Evolutionary conservation across 2,329 filamentous ascomycete species (phyloP).

Genomic region (Nigrospora osmanthi): DNA sequence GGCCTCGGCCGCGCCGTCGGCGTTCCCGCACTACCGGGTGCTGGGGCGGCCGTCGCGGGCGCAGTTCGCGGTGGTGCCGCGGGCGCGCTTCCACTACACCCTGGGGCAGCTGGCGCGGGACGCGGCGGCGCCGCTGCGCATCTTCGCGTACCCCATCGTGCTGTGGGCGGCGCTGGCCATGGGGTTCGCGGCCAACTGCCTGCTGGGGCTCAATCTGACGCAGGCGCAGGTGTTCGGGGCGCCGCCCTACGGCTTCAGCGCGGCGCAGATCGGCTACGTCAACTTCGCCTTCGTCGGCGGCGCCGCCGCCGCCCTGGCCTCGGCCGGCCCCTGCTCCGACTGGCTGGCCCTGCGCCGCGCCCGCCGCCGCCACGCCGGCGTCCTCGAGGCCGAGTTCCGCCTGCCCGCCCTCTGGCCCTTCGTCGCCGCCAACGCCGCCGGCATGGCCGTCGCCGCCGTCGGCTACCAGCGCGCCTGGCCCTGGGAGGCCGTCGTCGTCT

Average conservation of each 20-base stretch:
- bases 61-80: constrained; percentile 18
- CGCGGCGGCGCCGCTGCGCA: constrained; percentile 16
- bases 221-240: constrained; percentile 36
- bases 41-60: constrained; percentile 7
- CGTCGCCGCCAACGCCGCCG: constrained; percentile 30
- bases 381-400: constrained; percentile 38
- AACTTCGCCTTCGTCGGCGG: constrained; percentile 37
- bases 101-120: constrained; percentile 13
- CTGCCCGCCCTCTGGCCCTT: constrained; percentile 33
- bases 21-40: background rate
- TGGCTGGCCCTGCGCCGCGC: constrained; percentile 29
- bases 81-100: constrained; percentile 11
- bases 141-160: constrained; percentile 21
- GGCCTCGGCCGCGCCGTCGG: background rate
- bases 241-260: constrained; percentile 35
- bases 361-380: constrained; percentile 25
- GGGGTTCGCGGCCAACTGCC: constrained; percentile 20
- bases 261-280: constrained; percentile 35
- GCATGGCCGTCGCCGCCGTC: constrained; percentile 34
- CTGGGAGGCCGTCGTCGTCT: constrained; percentile 36
- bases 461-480: constrained; percentile 37
- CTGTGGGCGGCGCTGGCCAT: constrained; percentile 17
- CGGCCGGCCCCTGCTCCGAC: constrained; percentile 33
- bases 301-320: constrained; percentile 27
- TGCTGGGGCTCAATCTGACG: constrained; percentile 42